Conservation (phyloP, 768 basidiomycete species). For the Pisolithus tinctorius region DNA sequence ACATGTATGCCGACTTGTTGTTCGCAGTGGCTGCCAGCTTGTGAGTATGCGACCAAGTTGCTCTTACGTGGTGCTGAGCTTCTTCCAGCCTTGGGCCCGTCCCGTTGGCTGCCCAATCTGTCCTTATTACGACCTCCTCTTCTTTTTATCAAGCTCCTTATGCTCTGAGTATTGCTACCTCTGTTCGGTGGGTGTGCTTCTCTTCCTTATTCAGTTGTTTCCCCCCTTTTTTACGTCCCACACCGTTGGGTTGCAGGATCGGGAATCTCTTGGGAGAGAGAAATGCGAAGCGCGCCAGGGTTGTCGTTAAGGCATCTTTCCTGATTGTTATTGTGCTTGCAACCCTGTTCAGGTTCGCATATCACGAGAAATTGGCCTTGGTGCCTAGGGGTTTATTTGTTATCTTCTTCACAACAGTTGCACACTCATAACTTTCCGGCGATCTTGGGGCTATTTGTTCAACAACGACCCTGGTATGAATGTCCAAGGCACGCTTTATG, state of each 20-base stretch:
- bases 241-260: conserved; percentile 38
- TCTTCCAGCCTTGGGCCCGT: conserved; percentile 62
- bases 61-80: no score
- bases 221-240: not conserved
- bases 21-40: conserved; percentile 46
- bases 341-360: not conserved
- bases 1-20: not conserved
- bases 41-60: conserved; percentile 21
- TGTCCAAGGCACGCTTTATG: no score
- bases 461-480: conserved; percentile 43
- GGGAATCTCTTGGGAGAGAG: conserved; percentile 85
- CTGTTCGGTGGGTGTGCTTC: conserved; percentile 57
- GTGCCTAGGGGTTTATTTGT: not conserved
- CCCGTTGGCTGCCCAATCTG: conserved; percentile 81
- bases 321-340: conserved; percentile 56
- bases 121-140: conserved; percentile 69
- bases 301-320: conserved; percentile 59
- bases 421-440: conserved; percentile 50
- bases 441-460: conserved; percentile 68
- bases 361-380: not conserved
- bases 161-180: conserved; percentile 72
- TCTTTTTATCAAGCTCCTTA: conserved; percentile 81
- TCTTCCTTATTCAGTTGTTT: not conserved
- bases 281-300: conserved; percentile 63
- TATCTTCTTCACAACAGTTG: conserved; percentile 31